A percentile compares a stretch with the other conserved stretches of the same genome.
Conservation (phyloP, 441 rosid species). For the Gossypium davidsonii region DNA sequence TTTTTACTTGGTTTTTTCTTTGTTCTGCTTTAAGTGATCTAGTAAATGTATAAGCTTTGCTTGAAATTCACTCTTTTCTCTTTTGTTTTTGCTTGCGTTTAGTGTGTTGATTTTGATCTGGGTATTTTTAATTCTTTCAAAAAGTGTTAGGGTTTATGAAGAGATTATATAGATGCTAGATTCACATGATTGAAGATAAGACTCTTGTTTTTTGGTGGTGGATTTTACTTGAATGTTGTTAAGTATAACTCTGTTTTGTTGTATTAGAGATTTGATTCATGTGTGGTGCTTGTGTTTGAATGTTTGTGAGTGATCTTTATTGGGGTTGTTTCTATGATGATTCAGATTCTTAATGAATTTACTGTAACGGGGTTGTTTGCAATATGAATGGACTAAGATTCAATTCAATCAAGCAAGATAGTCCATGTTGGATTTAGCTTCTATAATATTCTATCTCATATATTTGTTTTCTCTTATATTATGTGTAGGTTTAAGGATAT, state of each 20-base stretch:
- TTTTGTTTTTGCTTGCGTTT: not conserved
- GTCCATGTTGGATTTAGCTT: not conserved
- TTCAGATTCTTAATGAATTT: conserved; percentile 3
- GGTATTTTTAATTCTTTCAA: not conserved
- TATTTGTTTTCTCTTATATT: not conserved
- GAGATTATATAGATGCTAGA: not conserved
- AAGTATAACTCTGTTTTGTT: not conserved
- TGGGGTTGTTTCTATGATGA: not conserved
- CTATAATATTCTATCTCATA: not conserved
- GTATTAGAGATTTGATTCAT: not conserved
- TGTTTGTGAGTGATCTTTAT: not conserved
- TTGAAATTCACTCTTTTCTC: not conserved
- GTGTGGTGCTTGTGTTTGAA: not conserved
- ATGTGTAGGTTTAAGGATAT: conserved; percentile 28
- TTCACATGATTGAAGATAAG: not conserved
- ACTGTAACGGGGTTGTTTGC: not conserved
- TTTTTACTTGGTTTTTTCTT: not conserved
- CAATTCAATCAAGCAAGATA: not conserved
- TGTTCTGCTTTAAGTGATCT: not conserved
- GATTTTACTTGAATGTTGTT: not conserved
- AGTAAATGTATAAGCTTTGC: not conserved
- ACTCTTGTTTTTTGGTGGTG: not conserved
- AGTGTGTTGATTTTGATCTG: not conserved
- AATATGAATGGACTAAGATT: not conserved
- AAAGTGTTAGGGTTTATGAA: not conserved